These are phyloP conservation scores for Sporodiniella umbellata DNA, from an alignment of 371 early-diverging fungal species.

Conservation along the genomic window DNA sequence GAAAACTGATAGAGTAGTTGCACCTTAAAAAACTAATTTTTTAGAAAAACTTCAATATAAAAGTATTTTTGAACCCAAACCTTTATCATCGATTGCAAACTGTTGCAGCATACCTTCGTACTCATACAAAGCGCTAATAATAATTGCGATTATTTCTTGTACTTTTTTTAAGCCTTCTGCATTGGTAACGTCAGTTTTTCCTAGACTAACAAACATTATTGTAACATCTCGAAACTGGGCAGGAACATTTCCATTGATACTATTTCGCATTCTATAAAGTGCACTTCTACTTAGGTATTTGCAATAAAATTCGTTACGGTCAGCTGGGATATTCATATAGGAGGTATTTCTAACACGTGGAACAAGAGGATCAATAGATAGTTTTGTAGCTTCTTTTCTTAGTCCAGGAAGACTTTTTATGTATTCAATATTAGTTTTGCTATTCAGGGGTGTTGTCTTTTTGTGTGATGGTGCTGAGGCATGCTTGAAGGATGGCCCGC, in stretches of 20 bases:
- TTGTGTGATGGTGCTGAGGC: not conserved
- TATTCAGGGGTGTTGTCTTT: not conserved
- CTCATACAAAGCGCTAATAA: constrained; percentile 28
- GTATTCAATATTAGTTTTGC: constrained; percentile 8
- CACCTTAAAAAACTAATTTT: constrained; percentile 29
- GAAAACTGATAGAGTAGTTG: constrained; percentile 53
- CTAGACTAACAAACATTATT: constrained; percentile 60
- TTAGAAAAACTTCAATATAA: constrained; percentile 1
- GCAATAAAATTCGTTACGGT: constrained; percentile 36
- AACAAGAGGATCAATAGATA: constrained; percentile 28
- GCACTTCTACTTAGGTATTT: constrained; percentile 60
- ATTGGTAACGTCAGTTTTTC: constrained; percentile 41
- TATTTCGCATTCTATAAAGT: constrained; percentile 42
- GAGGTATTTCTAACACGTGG: constrained; percentile 32
- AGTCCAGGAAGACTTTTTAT: constrained; percentile 21
- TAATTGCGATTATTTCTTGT: constrained; percentile 31
- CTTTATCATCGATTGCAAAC: constrained; percentile 64
- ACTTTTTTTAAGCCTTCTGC: constrained; percentile 37
- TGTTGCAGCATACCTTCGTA: constrained; percentile 63
- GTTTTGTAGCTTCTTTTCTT: constrained; percentile 10
- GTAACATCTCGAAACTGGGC: constrained; percentile 62
- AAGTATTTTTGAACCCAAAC: no score
- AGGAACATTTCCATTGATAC: constrained; percentile 41
- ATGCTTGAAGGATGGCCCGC: not conserved
- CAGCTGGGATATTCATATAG: constrained; percentile 18